These are phyloP conservation scores for Colletotrichum liriopes DNA, from an alignment of 2,329 filamentous ascomycete genomes.

Conservation along the genomic window DNA sequence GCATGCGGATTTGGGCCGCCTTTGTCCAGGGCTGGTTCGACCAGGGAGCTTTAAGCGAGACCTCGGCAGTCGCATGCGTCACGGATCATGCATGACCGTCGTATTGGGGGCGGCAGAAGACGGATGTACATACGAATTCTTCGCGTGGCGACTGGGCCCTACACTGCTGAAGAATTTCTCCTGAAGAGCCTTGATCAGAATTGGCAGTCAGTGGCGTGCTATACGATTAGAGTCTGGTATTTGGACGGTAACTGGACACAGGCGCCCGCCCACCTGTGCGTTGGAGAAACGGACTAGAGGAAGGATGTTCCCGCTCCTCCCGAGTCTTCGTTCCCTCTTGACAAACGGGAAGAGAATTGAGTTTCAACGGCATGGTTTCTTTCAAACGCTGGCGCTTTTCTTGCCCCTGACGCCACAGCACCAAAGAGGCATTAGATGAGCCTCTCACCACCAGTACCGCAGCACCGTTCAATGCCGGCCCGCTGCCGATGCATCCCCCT, in stretches of 20 bases:
- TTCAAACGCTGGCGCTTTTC: constrained; percentile 24
- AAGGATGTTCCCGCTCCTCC: constrained; percentile 34
- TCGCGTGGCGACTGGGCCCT: neutral
- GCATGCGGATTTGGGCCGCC: constrained; percentile 13
- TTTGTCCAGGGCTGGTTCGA: neutral
- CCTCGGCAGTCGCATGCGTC: constrained; percentile 15
- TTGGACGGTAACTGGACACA: neutral
- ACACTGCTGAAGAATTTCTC: constrained; percentile 4
- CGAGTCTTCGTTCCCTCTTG: constrained; percentile 15
- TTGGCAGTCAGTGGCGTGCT: neutral
- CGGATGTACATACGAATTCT: neutral
- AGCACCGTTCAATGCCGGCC: constrained; percentile 2
- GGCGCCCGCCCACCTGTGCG: neutral
- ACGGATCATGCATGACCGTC: neutral
- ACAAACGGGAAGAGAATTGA: constrained; percentile 1
- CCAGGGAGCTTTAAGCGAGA: constrained; percentile 18
- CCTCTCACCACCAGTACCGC: neutral
- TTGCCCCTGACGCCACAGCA: constrained; percentile 15
- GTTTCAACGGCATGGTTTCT: constrained; percentile 24
- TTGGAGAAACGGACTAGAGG: constrained; percentile 4
- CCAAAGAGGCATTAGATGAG: constrained; percentile 22
- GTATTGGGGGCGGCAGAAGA: constrained; percentile 11
- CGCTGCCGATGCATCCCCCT: neutral
- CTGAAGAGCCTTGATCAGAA: neutral
- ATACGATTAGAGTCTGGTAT: neutral